These are phyloP conservation scores for Astraeus odoratus DNA, from an alignment of 768 basidiomycete species.

Conservation along the genomic window DNA sequence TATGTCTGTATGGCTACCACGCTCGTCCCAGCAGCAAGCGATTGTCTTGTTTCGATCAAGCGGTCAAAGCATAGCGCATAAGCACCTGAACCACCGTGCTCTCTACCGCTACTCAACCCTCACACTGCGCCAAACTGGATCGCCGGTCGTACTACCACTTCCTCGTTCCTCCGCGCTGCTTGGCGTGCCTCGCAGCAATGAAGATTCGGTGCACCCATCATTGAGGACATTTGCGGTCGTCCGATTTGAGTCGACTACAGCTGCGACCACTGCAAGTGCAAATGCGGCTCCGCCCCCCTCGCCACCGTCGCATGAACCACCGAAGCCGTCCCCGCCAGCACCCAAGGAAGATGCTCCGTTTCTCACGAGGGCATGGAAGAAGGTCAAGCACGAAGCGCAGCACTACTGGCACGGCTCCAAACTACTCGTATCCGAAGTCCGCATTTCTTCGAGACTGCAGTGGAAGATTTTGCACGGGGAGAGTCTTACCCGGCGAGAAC, in stretches of 20 bases:
- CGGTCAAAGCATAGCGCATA: no score
- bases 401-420: constrained; percentile 98
- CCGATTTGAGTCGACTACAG: background rate
- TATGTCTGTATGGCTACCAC: constrained; percentile 79
- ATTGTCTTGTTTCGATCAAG: constrained; percentile 35
- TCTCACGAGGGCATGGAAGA: constrained; percentile 72
- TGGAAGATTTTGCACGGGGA: constrained; percentile 93
- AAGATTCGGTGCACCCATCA: constrained; percentile 2
- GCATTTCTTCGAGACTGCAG: constrained; percentile 81
- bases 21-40: constrained; percentile 33
- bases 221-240: no score
- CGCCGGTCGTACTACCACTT: constrained; percentile 6
- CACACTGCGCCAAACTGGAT: constrained; percentile 7
- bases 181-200: constrained; percentile 3
- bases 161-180: constrained; percentile 24
- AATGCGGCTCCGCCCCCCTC: constrained; percentile 11
- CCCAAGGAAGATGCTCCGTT: constrained; percentile 43
- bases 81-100: constrained; percentile 19
- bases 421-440: constrained; percentile 88
- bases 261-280: background rate
- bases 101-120: constrained; percentile 11
- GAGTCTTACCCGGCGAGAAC: constrained; percentile 84
- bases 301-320: constrained; percentile 13
- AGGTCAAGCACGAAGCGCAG: constrained; percentile 89
- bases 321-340: constrained; percentile 44